Evolutionary conservation across 169 alveolate genomes (phyloP), one percentile per base, ranked within the genome.

Genomic region (Plasmodium malariae): DNA sequence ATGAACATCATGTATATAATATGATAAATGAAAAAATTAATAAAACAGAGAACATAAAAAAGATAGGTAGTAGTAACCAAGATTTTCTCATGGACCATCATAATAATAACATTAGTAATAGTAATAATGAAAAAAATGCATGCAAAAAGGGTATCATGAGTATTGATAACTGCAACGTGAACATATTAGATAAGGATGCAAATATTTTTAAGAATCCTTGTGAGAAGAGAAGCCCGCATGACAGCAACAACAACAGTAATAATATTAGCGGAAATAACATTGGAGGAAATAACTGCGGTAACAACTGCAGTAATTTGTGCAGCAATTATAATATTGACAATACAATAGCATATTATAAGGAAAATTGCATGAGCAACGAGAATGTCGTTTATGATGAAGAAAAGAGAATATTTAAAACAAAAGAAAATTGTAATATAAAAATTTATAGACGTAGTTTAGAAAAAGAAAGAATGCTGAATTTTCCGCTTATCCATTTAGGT

Each of bases 401-500:
- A 24, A 67, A 83, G 9, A 83, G 54, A 40, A 49, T 68, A n/a
- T 83, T 68, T 59, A 83, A 43, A 83, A 83, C 91, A 0, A 83
- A 83, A 45, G 91, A 83, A 83, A 83, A 83, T 43, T 67, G 72
- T 21, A 69, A 83, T 37, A 83, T 83, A 32, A 83, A 83, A 83
- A 60, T 83, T 21, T 83, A 68, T 43, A 83, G 72, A 59, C 48
- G 91, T 12, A 67, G 85, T n/a, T 43, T 65, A 55, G 91, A 83
- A 69, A 68, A 55, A 51, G 91, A 69, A 19, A 55, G 59, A 0
- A 60, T 83, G 85, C 30, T 83, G 11, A 69, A 83, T 70, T 49
- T 83, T 5, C 83, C 91, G 0, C 19, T 78, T 3, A 78, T 78
- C 14, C 89, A 78, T 78, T 62, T 78, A 68, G 89, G 89, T 9